These are phyloP conservation scores for Pontederia paniculata DNA, from an alignment of 176 grass and related monocot species.

Conservation along the genomic window DNA sequence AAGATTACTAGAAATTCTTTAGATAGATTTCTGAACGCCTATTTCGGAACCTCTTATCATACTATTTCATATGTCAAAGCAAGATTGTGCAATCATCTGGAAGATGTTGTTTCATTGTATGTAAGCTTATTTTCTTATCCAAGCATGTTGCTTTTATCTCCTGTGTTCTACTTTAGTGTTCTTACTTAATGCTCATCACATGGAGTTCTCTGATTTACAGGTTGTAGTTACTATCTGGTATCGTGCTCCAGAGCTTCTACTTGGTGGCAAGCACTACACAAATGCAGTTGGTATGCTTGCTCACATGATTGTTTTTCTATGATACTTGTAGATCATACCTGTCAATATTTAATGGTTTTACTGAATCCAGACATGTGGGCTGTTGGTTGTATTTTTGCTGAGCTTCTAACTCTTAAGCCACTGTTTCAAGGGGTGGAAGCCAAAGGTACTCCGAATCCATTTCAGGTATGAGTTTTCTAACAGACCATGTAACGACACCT, in stretches of 20 bases:
- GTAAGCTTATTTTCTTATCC: too few species aligned
- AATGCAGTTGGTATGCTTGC: conserved; percentile 91
- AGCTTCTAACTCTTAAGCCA: conserved; percentile 90
- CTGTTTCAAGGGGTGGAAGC: conserved; percentile 97
- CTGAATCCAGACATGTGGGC: conserved; percentile 91
- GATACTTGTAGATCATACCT: background rate
- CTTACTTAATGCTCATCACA: background rate
- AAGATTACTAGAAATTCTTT: too few species aligned
- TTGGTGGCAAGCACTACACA: conserved; percentile 96
- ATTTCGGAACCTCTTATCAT: too few species aligned
- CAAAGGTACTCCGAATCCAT: conserved; percentile 84
- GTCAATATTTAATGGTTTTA: conserved; percentile 26
- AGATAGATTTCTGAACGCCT: too few species aligned
- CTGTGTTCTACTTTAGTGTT: too few species aligned
- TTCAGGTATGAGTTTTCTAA: conserved; percentile 54
- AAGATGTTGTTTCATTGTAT: background rate
- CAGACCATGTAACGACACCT: background rate
- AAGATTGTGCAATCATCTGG: background rate
- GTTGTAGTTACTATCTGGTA: conserved; percentile 99
- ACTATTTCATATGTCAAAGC: background rate
- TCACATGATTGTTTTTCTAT: background rate
- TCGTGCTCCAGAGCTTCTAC: conserved; percentile 81
- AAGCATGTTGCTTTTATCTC: too few species aligned
- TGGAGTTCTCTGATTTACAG: conserved; percentile 28
- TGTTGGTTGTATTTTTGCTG: conserved; percentile 99